Base-by-base conservation (phyloP, 768 basidiomycete genomes). In the Psilocybe cubensis region DNA sequence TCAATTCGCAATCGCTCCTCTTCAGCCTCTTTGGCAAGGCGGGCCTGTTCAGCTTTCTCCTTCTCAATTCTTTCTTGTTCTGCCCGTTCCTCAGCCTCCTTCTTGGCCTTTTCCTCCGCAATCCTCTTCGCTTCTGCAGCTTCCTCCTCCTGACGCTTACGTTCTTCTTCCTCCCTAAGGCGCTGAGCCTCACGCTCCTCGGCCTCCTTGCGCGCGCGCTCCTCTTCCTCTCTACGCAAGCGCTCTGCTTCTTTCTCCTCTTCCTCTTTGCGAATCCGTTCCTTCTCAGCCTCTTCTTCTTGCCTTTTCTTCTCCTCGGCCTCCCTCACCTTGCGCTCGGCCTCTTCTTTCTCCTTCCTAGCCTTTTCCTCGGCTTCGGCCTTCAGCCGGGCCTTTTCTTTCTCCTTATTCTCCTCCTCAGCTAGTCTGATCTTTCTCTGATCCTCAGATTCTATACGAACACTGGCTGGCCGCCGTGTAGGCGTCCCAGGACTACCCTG, bases 361-460 rank as follows among this genome's bases (percentile, higher is more conserved):
- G 66, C 72, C 60, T 76, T 74, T 62, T 80, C 78, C 59, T 79
- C 77, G 54, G 73, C 78, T 49, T 75, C 78, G 41, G 73, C 75
- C 66, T 77, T 75, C 40, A 65, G 66, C 54, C 76, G 76, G 44
- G 70, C 71, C 53, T 72, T 70, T 48, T 74, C 73, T 59, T 81
- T 78, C 58, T 79, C 75, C 62, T 81, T 77, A 52, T 78, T 78
- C 58, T 79, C 75, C 62, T 83, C 78, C 56, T 79, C 79, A 48
- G 77, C 82, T 57, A 79, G 72, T 31, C 76, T 73, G 61, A 75
- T 71, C 50, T 70, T 73, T n/a, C 70, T 70, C 64, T 81, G 80
- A 52, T 79, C 78, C 56, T 75, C 75, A 6, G 78, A 85, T 76
- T 92, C 89, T 59, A 92, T 82, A 58, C 89, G 81, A 27, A 92